A percentile compares a stretch with the other conserved stretches of the same genome.
These are phyloP conservation scores for Arctostaphylos glauca DNA, from an alignment of 148 eudicot species.

Conservation along the genomic window DNA sequence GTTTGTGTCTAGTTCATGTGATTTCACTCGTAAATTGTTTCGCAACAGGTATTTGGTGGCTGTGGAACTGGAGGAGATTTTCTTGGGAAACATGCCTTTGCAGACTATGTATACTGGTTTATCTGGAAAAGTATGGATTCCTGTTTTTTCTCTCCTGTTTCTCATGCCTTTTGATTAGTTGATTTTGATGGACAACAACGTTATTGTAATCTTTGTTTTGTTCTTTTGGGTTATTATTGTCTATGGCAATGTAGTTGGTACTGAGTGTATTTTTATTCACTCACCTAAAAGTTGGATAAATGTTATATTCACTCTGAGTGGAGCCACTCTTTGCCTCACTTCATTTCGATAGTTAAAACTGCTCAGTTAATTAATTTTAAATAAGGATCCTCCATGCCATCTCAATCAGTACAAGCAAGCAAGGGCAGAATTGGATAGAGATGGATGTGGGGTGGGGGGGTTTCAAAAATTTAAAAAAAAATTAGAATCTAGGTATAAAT, in stretches of 20 bases:
- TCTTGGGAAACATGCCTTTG: background rate
- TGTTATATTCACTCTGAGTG: background rate
- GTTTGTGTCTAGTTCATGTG: background rate
- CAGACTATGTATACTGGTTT: constrained; percentile 14
- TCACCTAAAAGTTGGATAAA: background rate
- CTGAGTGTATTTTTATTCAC: background rate
- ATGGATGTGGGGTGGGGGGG: too few relatives aligned
- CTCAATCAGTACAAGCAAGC: too few relatives aligned
- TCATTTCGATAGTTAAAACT: too few relatives aligned
- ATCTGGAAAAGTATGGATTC: constrained; percentile 5
- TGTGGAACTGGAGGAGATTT: background rate
- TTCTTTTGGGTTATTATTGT: background rate
- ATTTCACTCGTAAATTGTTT: background rate
- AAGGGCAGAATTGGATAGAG: too few relatives aligned
- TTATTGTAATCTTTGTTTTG: background rate
- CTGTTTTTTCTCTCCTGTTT: background rate
- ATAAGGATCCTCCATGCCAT: too few relatives aligned
- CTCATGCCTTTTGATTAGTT: background rate
- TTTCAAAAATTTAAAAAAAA: too few relatives aligned
- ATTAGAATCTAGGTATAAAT: too few relatives aligned
- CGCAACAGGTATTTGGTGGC: constrained; percentile 9
- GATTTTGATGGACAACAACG: background rate
- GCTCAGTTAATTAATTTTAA: too few relatives aligned
- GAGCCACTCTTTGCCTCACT: too few relatives aligned
- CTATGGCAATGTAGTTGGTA: constrained; percentile 1